Conservation (phyloP, 345 rosid genomes). For the Gossypium rotundifolium region DNA sequence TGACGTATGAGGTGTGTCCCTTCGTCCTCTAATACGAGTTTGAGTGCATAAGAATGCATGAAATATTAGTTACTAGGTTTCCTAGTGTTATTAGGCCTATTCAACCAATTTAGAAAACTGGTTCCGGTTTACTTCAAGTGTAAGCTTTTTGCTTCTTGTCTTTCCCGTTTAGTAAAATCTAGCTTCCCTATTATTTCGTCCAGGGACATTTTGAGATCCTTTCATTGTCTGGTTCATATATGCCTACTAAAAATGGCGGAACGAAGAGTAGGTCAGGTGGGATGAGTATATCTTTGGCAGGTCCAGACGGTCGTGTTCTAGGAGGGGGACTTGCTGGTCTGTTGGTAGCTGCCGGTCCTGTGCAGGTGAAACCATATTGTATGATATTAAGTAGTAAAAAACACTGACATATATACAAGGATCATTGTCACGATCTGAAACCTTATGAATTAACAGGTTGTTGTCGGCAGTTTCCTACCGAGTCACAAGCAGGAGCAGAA, state of each 20-base stretch:
- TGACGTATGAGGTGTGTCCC: constrained; percentile 75
- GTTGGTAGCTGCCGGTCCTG: constrained; percentile 88
- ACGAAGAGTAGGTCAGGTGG: constrained; percentile 89
- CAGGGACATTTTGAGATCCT: constrained; percentile 98
- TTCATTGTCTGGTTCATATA: constrained; percentile 82
- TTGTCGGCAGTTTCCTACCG: constrained; percentile 66
- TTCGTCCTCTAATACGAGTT: not conserved
- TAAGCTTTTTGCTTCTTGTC: not conserved
- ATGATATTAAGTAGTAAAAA: no score
- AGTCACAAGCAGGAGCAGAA: constrained; percentile 71
- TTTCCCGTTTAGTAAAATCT: not conserved
- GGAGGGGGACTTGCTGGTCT: constrained; percentile 94
- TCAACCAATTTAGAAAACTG: not conserved
- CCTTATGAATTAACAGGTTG: constrained; percentile 40
- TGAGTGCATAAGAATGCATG: not conserved
- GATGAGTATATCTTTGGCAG: constrained; percentile 89
- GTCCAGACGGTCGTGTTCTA: constrained; percentile 85
- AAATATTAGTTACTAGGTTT: no score
- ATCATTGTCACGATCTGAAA: constrained; percentile 2
- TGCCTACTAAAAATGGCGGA: constrained; percentile 65
- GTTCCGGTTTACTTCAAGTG: not conserved
- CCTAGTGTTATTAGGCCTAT: not conserved
- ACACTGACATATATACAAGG: not conserved
- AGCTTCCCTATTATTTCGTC: not conserved
- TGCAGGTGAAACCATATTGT: constrained; percentile 44